A percentile compares a stretch with the other conserved stretches of the same genome.
These are phyloP conservation scores for Metschnikowia hibisci DNA, from an alignment of 805 yeast species.

Conservation along the genomic window DNA sequence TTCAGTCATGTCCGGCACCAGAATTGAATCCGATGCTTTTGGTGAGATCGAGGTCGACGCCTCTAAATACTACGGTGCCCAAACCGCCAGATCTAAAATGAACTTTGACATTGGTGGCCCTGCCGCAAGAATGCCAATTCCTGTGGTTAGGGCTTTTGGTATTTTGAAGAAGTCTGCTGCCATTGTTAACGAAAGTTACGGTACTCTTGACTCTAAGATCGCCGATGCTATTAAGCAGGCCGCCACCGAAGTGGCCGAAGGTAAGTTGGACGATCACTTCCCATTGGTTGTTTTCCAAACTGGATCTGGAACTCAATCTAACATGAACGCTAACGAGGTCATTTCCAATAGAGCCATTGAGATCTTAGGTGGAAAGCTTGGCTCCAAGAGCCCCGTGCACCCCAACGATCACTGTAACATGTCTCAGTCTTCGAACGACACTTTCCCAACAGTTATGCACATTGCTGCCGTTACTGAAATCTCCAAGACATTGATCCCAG, in stretches of 20 bases:
- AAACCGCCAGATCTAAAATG: slow-evolving; percentile 87
- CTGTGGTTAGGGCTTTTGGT: slow-evolving; percentile 90
- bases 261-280: slow-evolving; percentile 89
- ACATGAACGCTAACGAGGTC: slow-evolving; percentile 99
- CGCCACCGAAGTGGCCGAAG: slow-evolving; percentile 91
- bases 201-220: slow-evolving; percentile 75
- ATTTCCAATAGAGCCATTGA: slow-evolving; percentile 98
- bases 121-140: slow-evolving; percentile 86
- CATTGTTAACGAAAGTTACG: slow-evolving; percentile 77
- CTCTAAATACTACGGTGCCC: slow-evolving; percentile 96
- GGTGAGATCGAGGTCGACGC: slow-evolving; percentile 92
- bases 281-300: slow-evolving; percentile 99
- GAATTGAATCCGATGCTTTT: slow-evolving; percentile 93
- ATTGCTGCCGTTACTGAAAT: slow-evolving; percentile 96
- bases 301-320: slow-evolving; percentile 97
- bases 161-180: slow-evolving; percentile 93
- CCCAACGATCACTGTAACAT: slow-evolving; percentile 98
- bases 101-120: slow-evolving; percentile 96
- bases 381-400: slow-evolving; percentile 92
- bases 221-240: slow-evolving; percentile 87
- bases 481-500: slow-evolving; percentile 70
- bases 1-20: slow-evolving; percentile 26
- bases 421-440: slow-evolving; percentile 98
- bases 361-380: slow-evolving; percentile 84
- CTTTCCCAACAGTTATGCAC: slow-evolving; percentile 99